phyloP scores from a whole-genome alignment of 2,329 filamentous ascomycete genomes.

The Venturia nashicola region DNA sequence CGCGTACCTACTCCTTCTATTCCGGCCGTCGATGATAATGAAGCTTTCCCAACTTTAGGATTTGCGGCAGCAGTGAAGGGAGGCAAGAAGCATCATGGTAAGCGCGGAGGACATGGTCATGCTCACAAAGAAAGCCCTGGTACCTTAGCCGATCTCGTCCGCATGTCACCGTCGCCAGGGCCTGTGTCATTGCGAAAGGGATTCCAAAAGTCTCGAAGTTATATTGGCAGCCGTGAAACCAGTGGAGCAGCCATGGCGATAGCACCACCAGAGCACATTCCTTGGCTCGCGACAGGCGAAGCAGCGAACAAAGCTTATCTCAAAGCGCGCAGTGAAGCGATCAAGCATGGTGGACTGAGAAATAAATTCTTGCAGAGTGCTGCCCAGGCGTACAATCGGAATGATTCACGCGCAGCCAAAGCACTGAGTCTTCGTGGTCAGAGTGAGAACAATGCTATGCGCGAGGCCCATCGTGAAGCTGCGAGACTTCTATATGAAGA shows the following conservation, averaged over 20 bases:
- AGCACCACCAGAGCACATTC: slow-evolving; percentile 77
- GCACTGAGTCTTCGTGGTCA: slow-evolving; percentile 87
- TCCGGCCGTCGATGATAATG: slow-evolving; percentile 79
- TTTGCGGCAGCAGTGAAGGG: slow-evolving; percentile 60
- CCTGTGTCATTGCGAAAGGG: slow-evolving; percentile 41
- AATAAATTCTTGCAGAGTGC: slow-evolving; percentile 93
- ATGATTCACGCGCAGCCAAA: slow-evolving; percentile 91
- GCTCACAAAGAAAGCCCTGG: slow-evolving; percentile 48
- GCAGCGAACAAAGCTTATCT: slow-evolving; percentile 87
- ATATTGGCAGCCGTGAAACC: slow-evolving; percentile 46
- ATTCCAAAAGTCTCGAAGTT: background rate
- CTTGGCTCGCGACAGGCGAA: slow-evolving; percentile 90
- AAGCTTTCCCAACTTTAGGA: slow-evolving; percentile 85
- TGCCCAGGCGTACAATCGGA: slow-evolving; percentile 96
- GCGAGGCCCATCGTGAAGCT: slow-evolving; percentile 89
- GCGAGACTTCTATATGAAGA: slow-evolving; percentile 87
- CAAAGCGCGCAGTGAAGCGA: slow-evolving; percentile 87
- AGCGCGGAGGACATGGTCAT: slow-evolving; percentile 67
- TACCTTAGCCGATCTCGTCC: slow-evolving; percentile 86
- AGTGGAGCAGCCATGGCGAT: slow-evolving; percentile 75
- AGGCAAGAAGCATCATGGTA: slow-evolving; percentile 86
- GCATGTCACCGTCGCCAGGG: slow-evolving; percentile 81
- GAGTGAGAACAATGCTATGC: slow-evolving; percentile 94
- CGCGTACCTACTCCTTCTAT: slow-evolving; percentile 52
- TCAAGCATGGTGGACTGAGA: slow-evolving; percentile 88